phyloP scores from a whole-genome alignment of 2,329 filamentous ascomycete genomes.

The Colletotrichum eremochloae region DNA sequence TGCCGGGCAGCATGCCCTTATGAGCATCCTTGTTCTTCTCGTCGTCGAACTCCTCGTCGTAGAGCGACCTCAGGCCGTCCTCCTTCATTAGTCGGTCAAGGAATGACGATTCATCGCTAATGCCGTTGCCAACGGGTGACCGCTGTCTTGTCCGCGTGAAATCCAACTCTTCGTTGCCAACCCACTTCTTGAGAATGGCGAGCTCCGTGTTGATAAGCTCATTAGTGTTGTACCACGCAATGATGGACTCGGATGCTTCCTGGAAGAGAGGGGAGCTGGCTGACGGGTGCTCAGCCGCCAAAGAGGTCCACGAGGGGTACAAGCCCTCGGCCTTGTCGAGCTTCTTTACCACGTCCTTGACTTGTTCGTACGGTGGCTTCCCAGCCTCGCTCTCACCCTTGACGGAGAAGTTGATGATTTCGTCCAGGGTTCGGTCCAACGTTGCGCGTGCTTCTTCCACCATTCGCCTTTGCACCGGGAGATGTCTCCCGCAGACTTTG shows the following conservation, averaged over 20 bases:
- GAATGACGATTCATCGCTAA: slow-evolving; percentile 92
- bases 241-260: slow-evolving; percentile 88
- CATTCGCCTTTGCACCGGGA: slow-evolving; percentile 87
- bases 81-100: slow-evolving; percentile 96
- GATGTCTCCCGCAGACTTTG: slow-evolving; percentile 84
- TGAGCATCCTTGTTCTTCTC: slow-evolving; percentile 54
- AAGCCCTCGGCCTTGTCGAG: slow-evolving; percentile 90
- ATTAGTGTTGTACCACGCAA: slow-evolving; percentile 97
- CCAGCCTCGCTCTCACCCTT: slow-evolving; percentile 93
- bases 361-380: slow-evolving; percentile 88
- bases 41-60: slow-evolving; percentile 70
- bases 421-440: slow-evolving; percentile 82
- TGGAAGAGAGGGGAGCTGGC: slow-evolving; percentile 82
- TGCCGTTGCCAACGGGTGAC: slow-evolving; percentile 77
- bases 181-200: slow-evolving; percentile 92
- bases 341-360: slow-evolving; percentile 88
- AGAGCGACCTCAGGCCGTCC: slow-evolving; percentile 91
- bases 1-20: slow-evolving; percentile 85
- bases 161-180: slow-evolving; percentile 94
- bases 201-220: slow-evolving; percentile 96
- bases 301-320: slow-evolving; percentile 83
- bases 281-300: slow-evolving; percentile 81
- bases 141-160: slow-evolving; percentile 82
- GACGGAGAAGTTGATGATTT: slow-evolving; percentile 93
- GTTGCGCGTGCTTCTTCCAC: slow-evolving; percentile 85